A percentile compares a stretch with the other conserved stretches of the same genome.
Evolutionary conservation across 805 yeast species (phyloP).

Genomic region (Saturnispora saitoi): DNA sequence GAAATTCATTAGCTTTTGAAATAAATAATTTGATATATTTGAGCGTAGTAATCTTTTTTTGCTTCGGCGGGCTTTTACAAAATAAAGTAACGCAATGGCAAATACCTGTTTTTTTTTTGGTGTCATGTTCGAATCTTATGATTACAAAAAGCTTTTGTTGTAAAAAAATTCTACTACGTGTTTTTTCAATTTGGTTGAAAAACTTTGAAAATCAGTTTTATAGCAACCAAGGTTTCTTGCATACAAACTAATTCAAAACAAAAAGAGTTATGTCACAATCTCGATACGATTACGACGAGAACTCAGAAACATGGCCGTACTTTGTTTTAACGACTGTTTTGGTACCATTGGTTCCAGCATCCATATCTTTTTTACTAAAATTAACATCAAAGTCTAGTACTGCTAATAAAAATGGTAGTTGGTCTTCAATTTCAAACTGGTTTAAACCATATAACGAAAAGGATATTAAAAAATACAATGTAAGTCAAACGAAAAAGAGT

Average conservation of each 20-base stretch:
- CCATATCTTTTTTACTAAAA: constrained; percentile 20
- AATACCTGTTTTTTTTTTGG: too few species aligned
- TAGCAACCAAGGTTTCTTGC: not conserved
- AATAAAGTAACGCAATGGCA: too few species aligned
- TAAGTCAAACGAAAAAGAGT: constrained; percentile 20
- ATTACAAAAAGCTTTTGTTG: not conserved
- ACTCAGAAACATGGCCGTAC: constrained; percentile 89
- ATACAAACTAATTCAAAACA: not conserved
- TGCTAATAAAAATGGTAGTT: not conserved
- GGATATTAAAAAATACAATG: constrained; percentile 25
- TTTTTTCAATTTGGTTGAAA: not conserved
- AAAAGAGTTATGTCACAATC: constrained; percentile 37
- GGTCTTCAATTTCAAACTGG: constrained; percentile 22
- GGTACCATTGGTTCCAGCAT: constrained; percentile 55
- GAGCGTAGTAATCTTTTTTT: too few species aligned
- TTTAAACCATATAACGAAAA: constrained; percentile 30
- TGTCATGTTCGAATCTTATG: not conserved
- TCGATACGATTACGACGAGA: constrained; percentile 76
- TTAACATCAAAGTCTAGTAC: not conserved
- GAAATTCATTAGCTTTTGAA: too few species aligned
- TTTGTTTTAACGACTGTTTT: constrained; percentile 67
- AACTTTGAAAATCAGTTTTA: not conserved
- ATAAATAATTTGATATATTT: too few species aligned
- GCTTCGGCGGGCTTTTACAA: too few species aligned
- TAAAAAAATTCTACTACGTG: not conserved